Evolutionary conservation across 2,329 filamentous ascomycete genomes (phyloP).

Genomic region (Penicillium sp.): DNA sequence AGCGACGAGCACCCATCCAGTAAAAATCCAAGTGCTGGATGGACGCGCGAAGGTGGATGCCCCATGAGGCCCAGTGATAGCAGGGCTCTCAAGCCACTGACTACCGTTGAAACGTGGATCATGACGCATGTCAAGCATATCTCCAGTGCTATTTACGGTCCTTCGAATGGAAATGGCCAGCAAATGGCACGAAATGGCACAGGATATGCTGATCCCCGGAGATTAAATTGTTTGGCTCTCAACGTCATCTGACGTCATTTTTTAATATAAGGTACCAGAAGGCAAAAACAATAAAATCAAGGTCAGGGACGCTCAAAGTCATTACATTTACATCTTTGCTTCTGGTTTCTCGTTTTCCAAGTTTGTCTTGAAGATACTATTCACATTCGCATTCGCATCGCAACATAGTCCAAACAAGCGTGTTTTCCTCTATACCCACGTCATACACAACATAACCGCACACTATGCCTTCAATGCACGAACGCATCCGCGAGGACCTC

Average conservation of each 20-base stretch:
- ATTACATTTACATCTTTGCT: conserved; percentile 1
- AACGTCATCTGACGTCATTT: conserved; percentile 26
- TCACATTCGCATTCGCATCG: neutral
- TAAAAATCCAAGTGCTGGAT: neutral
- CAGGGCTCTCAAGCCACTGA: conserved; percentile 22
- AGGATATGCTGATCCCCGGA: conserved; percentile 6
- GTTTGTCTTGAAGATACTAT: neutral
- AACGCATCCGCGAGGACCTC: conserved; percentile 38
- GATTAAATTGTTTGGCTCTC: conserved; percentile 4
- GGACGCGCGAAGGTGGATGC: neutral
- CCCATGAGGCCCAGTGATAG: conserved; percentile 15
- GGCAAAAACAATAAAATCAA: conserved; percentile 7
- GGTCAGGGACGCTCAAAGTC: neutral
- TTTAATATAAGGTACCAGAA: conserved; percentile 4
- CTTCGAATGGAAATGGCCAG: neutral
- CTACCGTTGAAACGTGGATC: conserved; percentile 12
- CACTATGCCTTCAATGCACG: conserved; percentile 37
- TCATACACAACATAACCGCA: neutral
- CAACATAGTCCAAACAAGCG: neutral
- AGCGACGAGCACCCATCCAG: neutral
- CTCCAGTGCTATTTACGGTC: neutral
- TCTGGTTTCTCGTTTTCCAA: neutral
- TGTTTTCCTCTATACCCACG: neutral
- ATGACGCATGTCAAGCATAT: conserved; percentile 20
- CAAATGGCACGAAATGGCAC: too few species aligned